phyloP scores from a whole-genome alignment of 116 monocot species.

The Posidonia oceanica region DNA sequence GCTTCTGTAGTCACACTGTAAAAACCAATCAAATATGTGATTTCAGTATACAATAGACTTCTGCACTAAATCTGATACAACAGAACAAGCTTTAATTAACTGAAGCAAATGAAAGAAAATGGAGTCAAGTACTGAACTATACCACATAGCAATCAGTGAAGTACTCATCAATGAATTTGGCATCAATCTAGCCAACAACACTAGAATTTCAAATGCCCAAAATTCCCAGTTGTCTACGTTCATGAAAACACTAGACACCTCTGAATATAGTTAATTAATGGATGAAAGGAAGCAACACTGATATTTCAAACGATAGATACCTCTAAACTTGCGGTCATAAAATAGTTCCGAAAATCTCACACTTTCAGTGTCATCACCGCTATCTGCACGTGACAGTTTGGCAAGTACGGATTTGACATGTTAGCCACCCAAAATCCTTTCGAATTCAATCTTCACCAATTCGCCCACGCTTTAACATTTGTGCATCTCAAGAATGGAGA shows the following conservation, averaged over 20 bases:
- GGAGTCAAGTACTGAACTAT: not conserved
- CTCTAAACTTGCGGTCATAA: slow-evolving; percentile 63
- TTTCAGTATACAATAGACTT: no score
- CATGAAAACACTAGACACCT: no score
- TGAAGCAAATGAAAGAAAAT: no score
- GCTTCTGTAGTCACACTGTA: no score
- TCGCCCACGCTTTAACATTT: no score
- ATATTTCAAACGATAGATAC: slow-evolving; percentile 14
- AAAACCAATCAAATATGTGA: no score
- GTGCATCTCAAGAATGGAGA: no score
- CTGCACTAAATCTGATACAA: no score
- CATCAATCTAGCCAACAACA: slow-evolving; percentile 70
- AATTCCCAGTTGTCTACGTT: slow-evolving; percentile 51
- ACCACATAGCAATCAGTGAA: slow-evolving; percentile 89
- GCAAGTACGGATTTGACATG: slow-evolving; percentile 73
- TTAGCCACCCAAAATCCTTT: slow-evolving; percentile 58
- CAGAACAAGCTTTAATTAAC: no score
- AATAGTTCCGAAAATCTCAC: no score
- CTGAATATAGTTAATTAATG: not conserved
- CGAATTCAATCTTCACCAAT: slow-evolving; percentile 69
- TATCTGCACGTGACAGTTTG: slow-evolving; percentile 59
- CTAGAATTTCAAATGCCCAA: slow-evolving; percentile 81
- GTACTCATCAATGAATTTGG: slow-evolving; percentile 62
- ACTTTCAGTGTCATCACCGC: slow-evolving; percentile 68
- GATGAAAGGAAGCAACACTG: not conserved